Evolutionary conservation across 1,284 basidiomycete species (phyloP).

Genomic region (Cutaneotrichosporon sp.): DNA sequence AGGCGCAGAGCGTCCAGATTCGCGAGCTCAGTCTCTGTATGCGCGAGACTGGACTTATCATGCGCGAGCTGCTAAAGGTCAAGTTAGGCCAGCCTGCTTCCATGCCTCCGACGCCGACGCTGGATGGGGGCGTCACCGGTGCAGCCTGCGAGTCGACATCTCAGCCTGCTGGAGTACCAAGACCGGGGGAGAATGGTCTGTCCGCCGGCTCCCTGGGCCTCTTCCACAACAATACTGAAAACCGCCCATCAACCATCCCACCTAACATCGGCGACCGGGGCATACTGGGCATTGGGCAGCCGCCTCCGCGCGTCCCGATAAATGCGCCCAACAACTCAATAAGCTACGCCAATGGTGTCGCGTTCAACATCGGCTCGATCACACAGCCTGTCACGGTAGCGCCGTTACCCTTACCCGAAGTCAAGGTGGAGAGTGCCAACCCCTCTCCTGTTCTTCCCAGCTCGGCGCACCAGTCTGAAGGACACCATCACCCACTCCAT

Average conservation of each 20-base stretch:
- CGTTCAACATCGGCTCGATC: conserved; percentile 5
- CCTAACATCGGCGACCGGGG: neutral
- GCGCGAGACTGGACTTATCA: conserved; percentile 2
- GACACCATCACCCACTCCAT: neutral
- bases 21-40: neutral
- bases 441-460: neutral
- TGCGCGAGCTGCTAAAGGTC: conserved; percentile 5
- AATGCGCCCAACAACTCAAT: neutral
- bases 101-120: conserved; percentile 6
- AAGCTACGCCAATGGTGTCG: neutral
- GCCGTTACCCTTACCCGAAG: neutral
- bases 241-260: neutral
- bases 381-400: conserved; percentile 2
- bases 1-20: neutral
- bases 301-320: neutral
- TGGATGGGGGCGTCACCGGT: neutral
- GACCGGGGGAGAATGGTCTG: neutral
- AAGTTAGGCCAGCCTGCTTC: neutral
- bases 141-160: neutral
- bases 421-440: neutral
- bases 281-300: neutral
- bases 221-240: neutral
- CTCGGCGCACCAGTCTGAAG: neutral
- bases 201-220: neutral
- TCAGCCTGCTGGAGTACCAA: neutral